These are phyloP conservation scores for Brassica napus DNA, from an alignment of 345 rosid genomes.

Conservation along the genomic window Da-Ae NC_063451.1:43939501-43940000, in stretches of 20 bases:
- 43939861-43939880: conserved; percentile 95
- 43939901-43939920: conserved; percentile 96
- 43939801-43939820: background rate
- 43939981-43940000: background rate
- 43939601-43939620: conserved; percentile 96
- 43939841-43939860: conserved; percentile 99
- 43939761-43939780: background rate
- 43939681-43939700: conserved; percentile 98
- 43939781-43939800: background rate
- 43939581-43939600: conserved; percentile 98
- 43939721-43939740: conserved; percentile 31
- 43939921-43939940: conserved; percentile 96
- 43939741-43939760: background rate
- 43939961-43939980: background rate
- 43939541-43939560: conserved; percentile 87
- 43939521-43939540: conserved; percentile 55
- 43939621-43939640: conserved; percentile 88
- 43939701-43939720: conserved; percentile 98
- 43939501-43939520: background rate
- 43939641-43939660: conserved; percentile 40
- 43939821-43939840: conserved; percentile 99
- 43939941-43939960: background rate
- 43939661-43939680: conserved; percentile 98
- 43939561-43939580: conserved; percentile 97
- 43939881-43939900: conserved; percentile 99